Evolutionary conservation across 1,284 basidiomycete species (phyloP), one percentile per base, ranked within the genome.

Genomic region (Termitomyces sp.): DNA sequence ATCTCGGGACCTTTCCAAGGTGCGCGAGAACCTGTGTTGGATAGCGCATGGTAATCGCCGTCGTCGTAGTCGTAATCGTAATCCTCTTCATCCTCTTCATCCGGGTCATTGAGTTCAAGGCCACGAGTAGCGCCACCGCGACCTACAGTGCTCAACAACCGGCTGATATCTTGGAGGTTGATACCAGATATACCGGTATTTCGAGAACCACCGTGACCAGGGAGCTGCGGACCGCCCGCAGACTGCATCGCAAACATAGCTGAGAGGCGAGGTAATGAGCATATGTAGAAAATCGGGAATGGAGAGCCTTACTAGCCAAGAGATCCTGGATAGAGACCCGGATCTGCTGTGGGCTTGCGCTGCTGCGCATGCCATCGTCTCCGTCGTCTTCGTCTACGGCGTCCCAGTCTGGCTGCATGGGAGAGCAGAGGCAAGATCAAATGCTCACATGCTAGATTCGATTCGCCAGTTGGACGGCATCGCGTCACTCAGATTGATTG

Each of bases 1-100:
- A 83, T 77, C 31, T 78, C 71, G 45, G 72, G 68, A 63, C 53
- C 44, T 28, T 73, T 76, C 76, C 79, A 83, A n/a, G 58, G 56
- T 3, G 62, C 56, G 44, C 44, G 30, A 38, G 57, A 54, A 36
- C 61, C 50, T 24, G 59, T 41, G 34, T 64, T 58, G 31, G 65
- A 60, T 9, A 65, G 62, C 19, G 59, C 59, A 17, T 64, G 67
- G 15, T 69, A 63, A 28, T 70, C 65, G 19, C 73, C 72, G 2
- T 75, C 73, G 28, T 74, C 72, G 1, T 72, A 68, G 8, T 71
- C 70, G 2, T 72, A 67, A 1, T 75, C 70, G 0, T 68, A 36
- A 15, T 36, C 71, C 6, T 75, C 74, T 15, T 68, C 71, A 4
- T 68, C 69, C 24, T 66, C 62, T 5, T 72, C 65, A 15, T 53